Evolutionary conservation across 2,329 filamentous ascomycete species (phyloP).

Genomic region (Akanthomyces lecanii): DNA sequence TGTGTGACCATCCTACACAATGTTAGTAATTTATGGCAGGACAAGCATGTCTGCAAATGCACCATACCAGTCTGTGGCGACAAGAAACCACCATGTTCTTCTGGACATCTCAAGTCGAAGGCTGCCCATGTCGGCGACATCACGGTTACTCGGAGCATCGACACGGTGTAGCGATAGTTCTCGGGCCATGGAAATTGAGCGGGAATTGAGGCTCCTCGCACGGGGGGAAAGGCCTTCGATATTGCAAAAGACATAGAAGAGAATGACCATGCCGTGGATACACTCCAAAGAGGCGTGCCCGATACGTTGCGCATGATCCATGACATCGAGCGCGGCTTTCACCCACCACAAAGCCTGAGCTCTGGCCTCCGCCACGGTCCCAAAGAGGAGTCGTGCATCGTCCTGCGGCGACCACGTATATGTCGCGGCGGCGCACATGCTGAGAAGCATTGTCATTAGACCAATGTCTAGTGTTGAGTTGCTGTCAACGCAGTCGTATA

Average conservation of each 20-base stretch:
- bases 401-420: constrained; percentile 30
- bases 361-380: constrained; percentile 26
- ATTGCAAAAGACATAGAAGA: constrained; percentile 37
- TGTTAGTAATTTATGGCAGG: constrained; percentile 4
- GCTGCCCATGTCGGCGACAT: constrained; percentile 23
- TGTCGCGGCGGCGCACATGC: constrained; percentile 29
- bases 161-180: constrained; percentile 37
- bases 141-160: constrained; percentile 29
- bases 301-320: constrained; percentile 31
- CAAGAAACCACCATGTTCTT: constrained; percentile 43
- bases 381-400: constrained; percentile 25
- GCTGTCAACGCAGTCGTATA: constrained; percentile 28
- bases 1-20: constrained; percentile 32
- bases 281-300: constrained; percentile 30
- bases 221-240: constrained; percentile 34
- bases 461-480: constrained; percentile 24
- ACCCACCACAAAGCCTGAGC: constrained; percentile 30
- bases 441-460: constrained; percentile 26
- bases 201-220: constrained; percentile 29
- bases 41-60: background rate
- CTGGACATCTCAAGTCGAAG: constrained; percentile 35
- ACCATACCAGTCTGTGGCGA: constrained; percentile 36
- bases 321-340: constrained; percentile 32
- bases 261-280: constrained; percentile 35
- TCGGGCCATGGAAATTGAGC: constrained; percentile 28